Percentiles rank a stretch among this genome's conserved stretches.
Evolutionary conservation across 805 yeast genomes (phyloP).

Genomic region (Sugiyamaella boreocaroliniensis): DNA sequence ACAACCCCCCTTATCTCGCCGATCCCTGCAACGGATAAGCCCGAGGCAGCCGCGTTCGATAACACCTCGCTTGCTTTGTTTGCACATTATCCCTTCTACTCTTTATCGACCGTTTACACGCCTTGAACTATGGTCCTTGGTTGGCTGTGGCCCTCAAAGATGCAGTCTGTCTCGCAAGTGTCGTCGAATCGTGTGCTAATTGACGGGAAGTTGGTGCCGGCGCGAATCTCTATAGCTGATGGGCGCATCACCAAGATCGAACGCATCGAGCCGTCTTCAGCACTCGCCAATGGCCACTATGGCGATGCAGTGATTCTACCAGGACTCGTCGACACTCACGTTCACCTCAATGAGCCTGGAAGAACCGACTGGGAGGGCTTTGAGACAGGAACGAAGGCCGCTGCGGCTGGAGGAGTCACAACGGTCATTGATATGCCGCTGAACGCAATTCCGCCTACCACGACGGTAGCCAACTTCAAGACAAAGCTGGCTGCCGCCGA

Average conservation of each 20-base stretch:
- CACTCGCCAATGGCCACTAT: slow-evolving; percentile 32
- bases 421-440: slow-evolving; percentile 95
- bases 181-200: slow-evolving; percentile 4
- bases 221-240: background rate
- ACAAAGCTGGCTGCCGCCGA: slow-evolving; percentile 71
- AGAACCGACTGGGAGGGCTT: slow-evolving; percentile 98
- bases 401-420: slow-evolving; percentile 94
- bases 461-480: slow-evolving; percentile 69
- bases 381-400: slow-evolving; percentile 91
- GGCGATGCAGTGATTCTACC: slow-evolving; percentile 69
- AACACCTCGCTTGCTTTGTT: background rate
- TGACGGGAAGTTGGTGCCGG: slow-evolving; percentile 2
- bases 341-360: slow-evolving; percentile 95
- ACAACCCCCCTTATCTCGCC: background rate
- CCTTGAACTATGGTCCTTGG: background rate
- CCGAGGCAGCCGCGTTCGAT: background rate
- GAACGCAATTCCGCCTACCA: slow-evolving; percentile 94
- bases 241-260: background rate
- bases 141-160: background rate
- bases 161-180: background rate
- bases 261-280: background rate
- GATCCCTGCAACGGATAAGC: background rate
- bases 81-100: background rate
- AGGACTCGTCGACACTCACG: slow-evolving; percentile 90
- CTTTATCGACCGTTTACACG: background rate